Conservation (phyloP, 352 stramenopile species). For the Hyaloperonospora brassicae region DNA sequence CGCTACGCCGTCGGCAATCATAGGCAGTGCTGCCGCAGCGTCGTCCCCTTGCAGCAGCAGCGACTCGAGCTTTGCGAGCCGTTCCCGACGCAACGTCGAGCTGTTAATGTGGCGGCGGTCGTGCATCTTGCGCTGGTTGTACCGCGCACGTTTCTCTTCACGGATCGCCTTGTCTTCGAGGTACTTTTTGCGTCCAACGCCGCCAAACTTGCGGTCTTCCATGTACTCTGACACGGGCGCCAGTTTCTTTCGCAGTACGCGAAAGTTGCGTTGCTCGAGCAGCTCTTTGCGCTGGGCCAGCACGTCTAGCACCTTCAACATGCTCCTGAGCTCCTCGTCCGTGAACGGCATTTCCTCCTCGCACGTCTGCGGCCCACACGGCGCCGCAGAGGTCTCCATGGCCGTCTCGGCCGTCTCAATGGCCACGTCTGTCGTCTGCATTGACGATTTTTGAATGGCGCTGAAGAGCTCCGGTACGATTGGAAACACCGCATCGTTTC, state of each 20-base stretch:
- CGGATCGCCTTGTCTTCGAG: conserved; percentile 81
- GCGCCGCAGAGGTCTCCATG: conserved; percentile 15
- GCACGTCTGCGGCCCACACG: conserved; percentile 3
- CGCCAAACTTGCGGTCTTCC: conserved; percentile 80
- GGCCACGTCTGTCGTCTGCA: too few relatives aligned
- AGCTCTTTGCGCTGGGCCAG: conserved; percentile 43
- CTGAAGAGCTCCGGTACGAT: not conserved
- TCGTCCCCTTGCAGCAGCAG: conserved; percentile 82
- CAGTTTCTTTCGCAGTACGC: conserved; percentile 68
- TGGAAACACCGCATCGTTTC: not conserved
- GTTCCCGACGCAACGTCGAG: conserved; percentile 83
- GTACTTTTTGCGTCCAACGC: conserved; percentile 80
- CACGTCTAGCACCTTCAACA: conserved; percentile 58
- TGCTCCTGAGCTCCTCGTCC: conserved; percentile 49
- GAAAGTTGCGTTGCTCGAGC: conserved; percentile 69
- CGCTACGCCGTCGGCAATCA: conserved; percentile 89
- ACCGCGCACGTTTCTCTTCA: conserved; percentile 74
- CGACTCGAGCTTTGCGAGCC: conserved; percentile 88
- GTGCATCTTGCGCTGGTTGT: conserved; percentile 84
- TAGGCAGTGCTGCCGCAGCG: conserved; percentile 35
- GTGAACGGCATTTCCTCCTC: conserved; percentile 61
- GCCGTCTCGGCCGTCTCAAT: not conserved
- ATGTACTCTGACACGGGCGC: conserved; percentile 70
- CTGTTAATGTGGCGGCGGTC: conserved; percentile 92
- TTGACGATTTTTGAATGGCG: too few relatives aligned